Evolutionary conservation across 2,329 filamentous ascomycete species (phyloP), one percentile per base, ranked within the genome.

Genomic region (Ophiostoma sp.): DNA sequence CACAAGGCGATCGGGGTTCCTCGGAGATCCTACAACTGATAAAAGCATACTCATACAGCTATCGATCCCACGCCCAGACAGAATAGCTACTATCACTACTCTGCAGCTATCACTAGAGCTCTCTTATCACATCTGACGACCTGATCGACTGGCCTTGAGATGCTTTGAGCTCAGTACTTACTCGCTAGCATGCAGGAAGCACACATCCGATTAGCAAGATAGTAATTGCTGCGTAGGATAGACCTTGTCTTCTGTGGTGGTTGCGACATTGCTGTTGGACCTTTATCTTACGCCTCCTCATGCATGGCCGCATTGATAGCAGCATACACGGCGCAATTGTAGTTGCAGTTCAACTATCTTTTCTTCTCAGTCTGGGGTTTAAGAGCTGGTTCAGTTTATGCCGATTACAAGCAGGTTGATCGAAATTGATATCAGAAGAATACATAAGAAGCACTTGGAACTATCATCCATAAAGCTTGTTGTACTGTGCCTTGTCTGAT

Each of bases 151-250:
- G 52, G 23, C 4, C 8, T 57, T 57, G n/a, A 17, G 52, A 13
- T 57, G 52, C 8, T 57, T 27, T 57, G n/a, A 27, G 23, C 52
- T 27, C 7, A n/a, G 23, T 15, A 57, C 52, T 57, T 5, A 8
- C 36, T 66, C 5, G 36, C 57, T 20, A 64, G 31, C 17, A 35
- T 35, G 60, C 60, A 64, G 31, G 27, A 62, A 35, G n/a, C 60
- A 64, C 31, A 64, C 60, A 64, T 35, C 60, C 60, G 60, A 64
- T 64, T 33, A 64, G 60, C 60, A 10, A 35, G 52, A 57, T 57
- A 57, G n/a, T 57, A 23, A 20, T 5, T 17, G 48, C 17, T 48
- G 17, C n/a, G 44, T 48, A 6, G 20, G 44, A 20, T 48, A 15
- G 17, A 48, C 15, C 44, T n/a, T 48, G 44, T 48, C 10, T 62